Evolutionary conservation across 345 rosid species (phyloP), one percentile per base, ranked within the genome.

Genomic region (Brassica carinata): DNA sequence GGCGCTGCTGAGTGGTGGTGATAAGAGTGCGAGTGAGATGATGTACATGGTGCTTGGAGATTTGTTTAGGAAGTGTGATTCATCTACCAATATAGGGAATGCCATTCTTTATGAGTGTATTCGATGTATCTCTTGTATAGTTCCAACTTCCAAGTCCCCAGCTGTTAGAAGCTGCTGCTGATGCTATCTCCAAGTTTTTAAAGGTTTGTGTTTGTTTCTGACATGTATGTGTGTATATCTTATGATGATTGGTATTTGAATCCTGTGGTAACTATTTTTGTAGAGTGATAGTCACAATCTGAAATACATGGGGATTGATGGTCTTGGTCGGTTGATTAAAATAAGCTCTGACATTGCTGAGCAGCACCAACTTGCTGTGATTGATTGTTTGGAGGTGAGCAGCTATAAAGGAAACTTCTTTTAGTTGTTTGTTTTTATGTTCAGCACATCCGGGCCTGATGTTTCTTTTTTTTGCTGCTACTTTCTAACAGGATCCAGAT

Each of bases 241-340:
- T 48, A n/a, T n/a, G 78, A 64, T 64, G 70, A 65, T 65, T 30
- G n/a, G 62, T 71, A 9, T 40, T 74, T 61, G 15, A 57, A 64
- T 74, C 59, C 59, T 9, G 59, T 34, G 73, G 7, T 36, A 80
- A 66, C 69, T 84, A 27, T n/a, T n/a, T 81, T 85, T 73, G 85
- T 92, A 96, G 99, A 93, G 97, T 86, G 98, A 96, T 82, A 90
- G 86, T 88, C 97, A 96, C 83, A 96, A 96, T 88, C 84, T 96
- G 72, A 93, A 89, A 85, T 96, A 93, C 77, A 89, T 96, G 97
- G 99, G 98, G 62, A 92, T 96, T 81, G 98, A 93, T 87, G 97
- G 91, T 40, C 92, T 96, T 79, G 97, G 99, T 57, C 89, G 92
- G 71, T 83, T 96, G 87, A 93, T 96, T 83, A 95, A 91, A 84